A percentile compares a stretch with the other conserved stretches of the same genome.
Conservation (phyloP, 202 grass and related monocot genomes). For the Hordeum pubiflorum region DNA sequence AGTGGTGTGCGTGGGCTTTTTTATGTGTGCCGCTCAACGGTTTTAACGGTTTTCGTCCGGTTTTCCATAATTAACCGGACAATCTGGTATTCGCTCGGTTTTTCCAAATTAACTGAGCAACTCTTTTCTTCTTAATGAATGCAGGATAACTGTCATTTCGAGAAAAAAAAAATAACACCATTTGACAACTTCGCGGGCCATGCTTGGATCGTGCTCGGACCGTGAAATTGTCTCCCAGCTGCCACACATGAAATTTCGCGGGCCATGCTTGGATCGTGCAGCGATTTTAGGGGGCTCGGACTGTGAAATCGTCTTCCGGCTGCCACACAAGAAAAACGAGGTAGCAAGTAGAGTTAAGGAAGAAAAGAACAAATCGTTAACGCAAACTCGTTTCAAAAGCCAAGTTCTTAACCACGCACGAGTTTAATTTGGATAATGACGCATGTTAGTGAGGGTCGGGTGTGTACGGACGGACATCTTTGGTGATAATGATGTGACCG, state of each 20-base stretch:
- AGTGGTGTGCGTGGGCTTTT: no score
- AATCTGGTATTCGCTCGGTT: no score
- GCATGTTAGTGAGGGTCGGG: background rate
- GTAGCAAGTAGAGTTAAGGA: background rate
- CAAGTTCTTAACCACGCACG: background rate
- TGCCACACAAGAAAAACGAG: background rate
- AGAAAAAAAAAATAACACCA: no score
- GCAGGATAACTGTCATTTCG: no score
- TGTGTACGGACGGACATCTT: background rate
- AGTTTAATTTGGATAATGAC: background rate
- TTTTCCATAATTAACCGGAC: no score
- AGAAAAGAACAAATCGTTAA: background rate
- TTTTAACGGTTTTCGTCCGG: no score
- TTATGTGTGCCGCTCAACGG: no score
- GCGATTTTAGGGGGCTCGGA: background rate
- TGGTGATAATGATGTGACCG: no score
- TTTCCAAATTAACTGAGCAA: no score
- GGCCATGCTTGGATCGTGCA: background rate
- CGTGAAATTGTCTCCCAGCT: background rate
- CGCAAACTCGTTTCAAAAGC: background rate
- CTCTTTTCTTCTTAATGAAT: no score
- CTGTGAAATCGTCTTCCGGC: background rate
- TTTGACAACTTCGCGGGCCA: no score
- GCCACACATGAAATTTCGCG: no score
- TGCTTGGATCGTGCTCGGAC: background rate